phyloP scores from a whole-genome alignment of 352 stramenopile genomes.

The Peronospora farinosa region DNA sequence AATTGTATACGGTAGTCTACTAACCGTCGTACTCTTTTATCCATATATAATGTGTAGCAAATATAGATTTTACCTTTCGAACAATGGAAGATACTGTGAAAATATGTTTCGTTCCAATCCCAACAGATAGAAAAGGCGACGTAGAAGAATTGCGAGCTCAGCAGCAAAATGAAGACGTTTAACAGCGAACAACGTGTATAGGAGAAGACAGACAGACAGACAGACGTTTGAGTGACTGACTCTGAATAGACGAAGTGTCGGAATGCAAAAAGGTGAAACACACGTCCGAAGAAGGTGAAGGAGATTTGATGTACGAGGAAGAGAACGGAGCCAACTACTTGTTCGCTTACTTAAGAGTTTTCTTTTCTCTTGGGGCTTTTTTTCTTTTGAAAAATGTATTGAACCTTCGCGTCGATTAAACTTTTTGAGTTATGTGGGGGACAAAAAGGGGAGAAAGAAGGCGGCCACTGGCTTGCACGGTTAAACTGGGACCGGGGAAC shows the following conservation, averaged over 20 bases:
- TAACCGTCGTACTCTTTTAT: not conserved
- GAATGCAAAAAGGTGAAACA: constrained; percentile 22
- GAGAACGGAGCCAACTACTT: constrained; percentile 5
- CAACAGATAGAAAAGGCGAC: not conserved
- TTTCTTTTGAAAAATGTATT: constrained; percentile 27
- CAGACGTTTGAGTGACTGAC: not conserved
- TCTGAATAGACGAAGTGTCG: constrained; percentile 21
- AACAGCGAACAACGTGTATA: not conserved
- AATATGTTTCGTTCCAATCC: not conserved
- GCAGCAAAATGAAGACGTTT: not conserved
- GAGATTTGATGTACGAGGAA: constrained; percentile 2
- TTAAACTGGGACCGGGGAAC: constrained; percentile 10
- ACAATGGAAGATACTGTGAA: too few relatives aligned
- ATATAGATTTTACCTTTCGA: constrained; percentile 27
- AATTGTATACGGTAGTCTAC: constrained; percentile 3
- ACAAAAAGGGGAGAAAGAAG: not conserved
- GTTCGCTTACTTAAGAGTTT: not conserved
- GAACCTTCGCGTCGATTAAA: too few relatives aligned
- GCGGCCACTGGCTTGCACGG: constrained; percentile 27
- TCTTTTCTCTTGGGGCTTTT: constrained; percentile 12
- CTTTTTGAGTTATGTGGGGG: too few relatives aligned
- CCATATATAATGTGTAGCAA: not conserved
- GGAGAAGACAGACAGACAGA: not conserved
- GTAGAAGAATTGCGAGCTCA: not conserved
- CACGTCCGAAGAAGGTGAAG: constrained; percentile 3